Evolutionary conservation across 2,329 filamentous ascomycete species (phyloP).

Genomic region (Kalaharituber pfeilii): DNA sequence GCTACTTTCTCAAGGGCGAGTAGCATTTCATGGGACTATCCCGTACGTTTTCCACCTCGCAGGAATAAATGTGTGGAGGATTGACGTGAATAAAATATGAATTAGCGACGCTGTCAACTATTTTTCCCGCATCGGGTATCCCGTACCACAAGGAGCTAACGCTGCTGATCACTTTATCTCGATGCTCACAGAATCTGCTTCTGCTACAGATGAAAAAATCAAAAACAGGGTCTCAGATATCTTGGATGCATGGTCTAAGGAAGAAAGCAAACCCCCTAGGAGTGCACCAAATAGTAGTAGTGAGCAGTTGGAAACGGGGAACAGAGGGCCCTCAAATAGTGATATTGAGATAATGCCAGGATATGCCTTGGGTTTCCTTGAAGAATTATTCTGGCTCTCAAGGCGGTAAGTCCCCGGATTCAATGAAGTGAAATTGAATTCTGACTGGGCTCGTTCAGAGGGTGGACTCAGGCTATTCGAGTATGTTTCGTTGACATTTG

Average conservation of each 20-base stretch:
- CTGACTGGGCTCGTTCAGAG: too few species aligned
- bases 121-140: neutral
- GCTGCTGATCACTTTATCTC: conserved; percentile 3
- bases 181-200: neutral
- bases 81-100: too few species aligned
- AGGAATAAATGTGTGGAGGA: neutral
- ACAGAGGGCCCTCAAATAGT: neutral
- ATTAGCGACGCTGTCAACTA: neutral
- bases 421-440: neutral
- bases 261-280: neutral
- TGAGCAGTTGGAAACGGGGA: neutral
- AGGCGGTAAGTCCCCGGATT: neutral
- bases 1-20: neutral
- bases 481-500: too few species aligned
- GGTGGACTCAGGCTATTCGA: neutral
- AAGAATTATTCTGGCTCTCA: neutral
- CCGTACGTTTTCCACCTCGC: neutral
- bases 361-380: conserved; percentile 1
- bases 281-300: neutral
- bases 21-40: conserved; percentile 1
- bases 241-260: neutral
- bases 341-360: neutral
- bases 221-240: neutral
- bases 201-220: neutral
- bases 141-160: neutral